Evolutionary conservation across 2,329 filamentous ascomycete species (phyloP).

Genomic region (Alternaria viburni): DNA sequence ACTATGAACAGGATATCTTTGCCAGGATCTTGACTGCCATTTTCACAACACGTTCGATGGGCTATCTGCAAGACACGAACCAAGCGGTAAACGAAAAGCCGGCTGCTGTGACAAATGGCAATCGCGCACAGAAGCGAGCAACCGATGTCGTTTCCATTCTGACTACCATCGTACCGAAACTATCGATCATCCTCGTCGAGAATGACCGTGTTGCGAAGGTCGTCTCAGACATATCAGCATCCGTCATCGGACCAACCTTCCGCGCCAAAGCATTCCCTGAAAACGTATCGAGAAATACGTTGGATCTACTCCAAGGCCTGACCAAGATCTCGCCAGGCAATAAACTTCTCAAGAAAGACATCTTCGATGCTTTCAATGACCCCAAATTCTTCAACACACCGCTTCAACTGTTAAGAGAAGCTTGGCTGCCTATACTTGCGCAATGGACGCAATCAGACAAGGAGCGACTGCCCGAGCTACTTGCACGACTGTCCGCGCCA

Average conservation of each 20-base stretch:
- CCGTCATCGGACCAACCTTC: conserved; percentile 80
- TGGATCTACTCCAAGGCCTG: conserved; percentile 78
- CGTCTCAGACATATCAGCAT: conserved; percentile 80
- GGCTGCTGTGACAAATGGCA: conserved; percentile 35
- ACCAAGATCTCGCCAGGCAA: conserved; percentile 78
- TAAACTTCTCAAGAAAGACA: conserved; percentile 91
- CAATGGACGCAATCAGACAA: conserved; percentile 89
- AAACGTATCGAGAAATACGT: conserved; percentile 73
- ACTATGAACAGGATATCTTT: conserved; percentile 74
- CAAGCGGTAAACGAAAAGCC: conserved; percentile 37
- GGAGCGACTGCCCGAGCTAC: conserved; percentile 81
- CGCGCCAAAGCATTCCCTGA: conserved; percentile 87
- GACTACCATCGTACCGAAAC: conserved; percentile 76
- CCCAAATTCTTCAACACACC: conserved; percentile 79
- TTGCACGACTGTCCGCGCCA: conserved; percentile 79
- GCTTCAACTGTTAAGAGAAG: conserved; percentile 67
- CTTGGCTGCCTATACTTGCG: conserved; percentile 83
- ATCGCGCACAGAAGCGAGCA: conserved; percentile 51
- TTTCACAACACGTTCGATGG: conserved; percentile 85
- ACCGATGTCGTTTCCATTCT: conserved; percentile 79
- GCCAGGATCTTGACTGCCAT: conserved; percentile 87
- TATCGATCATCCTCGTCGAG: conserved; percentile 84
- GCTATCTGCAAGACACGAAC: conserved; percentile 67
- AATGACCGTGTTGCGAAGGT: conserved; percentile 81
- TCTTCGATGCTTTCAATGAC: conserved; percentile 91